Evolutionary conservation across 2,329 filamentous ascomycete genomes (phyloP), one percentile per base, ranked within the genome.

Genomic region (Fusarium circinatum): DNA sequence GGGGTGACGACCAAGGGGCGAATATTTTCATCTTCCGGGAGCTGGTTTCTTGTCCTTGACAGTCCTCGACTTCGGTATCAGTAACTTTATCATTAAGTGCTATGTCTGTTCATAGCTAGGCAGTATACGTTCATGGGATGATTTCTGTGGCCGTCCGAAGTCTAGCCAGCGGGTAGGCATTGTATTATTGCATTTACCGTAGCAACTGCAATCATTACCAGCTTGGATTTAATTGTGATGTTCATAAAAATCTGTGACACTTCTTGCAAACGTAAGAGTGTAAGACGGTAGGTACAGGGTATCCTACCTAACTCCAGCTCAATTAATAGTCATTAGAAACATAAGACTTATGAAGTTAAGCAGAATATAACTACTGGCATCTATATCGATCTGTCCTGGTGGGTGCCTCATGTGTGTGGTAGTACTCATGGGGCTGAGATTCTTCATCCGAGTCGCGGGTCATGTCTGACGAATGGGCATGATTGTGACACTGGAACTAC

Each of bases 1-100:
- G 15, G 9, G 24, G 59, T 65, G 63, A 64, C 59, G 59, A 52
- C 54, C 18, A 30, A 11, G 45, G 39, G 59, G 56, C 63, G 32
- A 74, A 49, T 49, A 1, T 11, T 28, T 30, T 38, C 24, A 39
- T 42, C 52, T 69, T 45, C 30, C n/a, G 30, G 24, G 48, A 65
- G 38, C 28, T 22, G 20, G 9, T 24, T 47, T 44, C 14, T 36
- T 41, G 13, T 34, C 38, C 28, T 44, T 9, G 4, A 14, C 8
- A 17, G 20, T 28, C 30, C 30, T 45, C 30, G 26, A 22, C 8
- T 38, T 17, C 30, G 24, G 15, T 20, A 13, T 47, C 6, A 28
- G 24, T n/a, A 24, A 45, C 22, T 17, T 26, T 15, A 30, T 30
- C 14, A 22, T 22, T 22, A 3, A 48, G 20, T 48, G 45, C 20